Evolutionary conservation across 495 filamentous ascomycete genomes (phyloP).

Genomic region (Tuber umbilicatum): DNA sequence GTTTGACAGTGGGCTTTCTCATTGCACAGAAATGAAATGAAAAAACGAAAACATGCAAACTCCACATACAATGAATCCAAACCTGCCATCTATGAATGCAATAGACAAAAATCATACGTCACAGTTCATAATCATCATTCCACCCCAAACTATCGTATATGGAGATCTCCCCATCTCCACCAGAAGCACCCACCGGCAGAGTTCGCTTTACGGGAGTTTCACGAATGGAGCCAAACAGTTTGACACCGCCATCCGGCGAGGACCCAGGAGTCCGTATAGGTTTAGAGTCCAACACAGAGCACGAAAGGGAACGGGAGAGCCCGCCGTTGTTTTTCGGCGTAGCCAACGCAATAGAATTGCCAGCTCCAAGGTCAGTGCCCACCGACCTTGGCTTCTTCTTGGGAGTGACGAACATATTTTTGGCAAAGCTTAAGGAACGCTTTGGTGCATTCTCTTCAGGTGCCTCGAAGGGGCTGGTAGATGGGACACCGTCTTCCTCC

Average conservation of each 20-base stretch:
- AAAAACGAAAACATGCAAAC: conserved; percentile 2
- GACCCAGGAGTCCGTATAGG: conserved; percentile 9
- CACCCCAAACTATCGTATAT: conserved; percentile 37
- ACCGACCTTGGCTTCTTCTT: conserved; percentile 16
- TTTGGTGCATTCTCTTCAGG: conserved; percentile 6
- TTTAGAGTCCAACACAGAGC: neutral
- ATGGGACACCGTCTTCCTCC: conserved; percentile 23
- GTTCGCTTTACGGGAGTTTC: conserved; percentile 22
- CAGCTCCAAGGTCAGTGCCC: conserved; percentile 11
- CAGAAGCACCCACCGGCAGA: neutral
- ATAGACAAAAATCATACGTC: conserved; percentile 13
- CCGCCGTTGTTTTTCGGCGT: conserved; percentile 16
- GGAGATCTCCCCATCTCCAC: conserved; percentile 15
- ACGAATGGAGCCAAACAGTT: conserved; percentile 17
- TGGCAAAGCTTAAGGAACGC: neutral
- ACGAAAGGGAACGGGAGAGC: conserved; percentile 5
- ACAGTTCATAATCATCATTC: conserved; percentile 36
- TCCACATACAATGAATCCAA: neutral
- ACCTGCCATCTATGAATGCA: neutral
- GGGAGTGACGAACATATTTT: conserved; percentile 21
- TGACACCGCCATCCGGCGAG: conserved; percentile 24
- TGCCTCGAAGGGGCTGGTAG: conserved; percentile 25
- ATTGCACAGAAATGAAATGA: neutral
- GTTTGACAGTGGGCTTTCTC: neutral
- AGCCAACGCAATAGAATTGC: conserved; percentile 16